Base-by-base conservation (phyloP, 768 basidiomycete genomes). In the Phylloporus sp. region DNA sequence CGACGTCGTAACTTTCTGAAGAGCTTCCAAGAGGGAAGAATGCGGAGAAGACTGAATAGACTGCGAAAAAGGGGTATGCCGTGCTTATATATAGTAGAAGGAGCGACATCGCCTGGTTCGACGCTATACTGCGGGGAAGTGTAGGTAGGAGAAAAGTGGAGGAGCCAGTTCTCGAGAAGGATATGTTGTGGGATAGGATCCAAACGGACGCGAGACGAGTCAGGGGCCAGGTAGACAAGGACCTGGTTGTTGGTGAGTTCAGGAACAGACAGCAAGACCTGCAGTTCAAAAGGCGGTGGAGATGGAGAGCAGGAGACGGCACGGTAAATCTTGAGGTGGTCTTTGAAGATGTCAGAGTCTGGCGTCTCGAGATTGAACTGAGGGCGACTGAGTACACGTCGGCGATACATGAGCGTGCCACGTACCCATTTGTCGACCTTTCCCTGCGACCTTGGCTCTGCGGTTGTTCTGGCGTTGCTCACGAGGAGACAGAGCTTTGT, bases 321-420 rank as follows among this genome's bases (percentile, higher is more conserved):
- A 44, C 76, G 77, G 63, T 83, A 89, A 7, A 74, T 70, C 27
- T 77, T 69, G 26, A 80, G 76, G 37, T 80, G 73, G 50, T 80
- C 78, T 50, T 75, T 80, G 65, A 81, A 84, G n/a, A 72, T 57
- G 50, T 87, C 82, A 26, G 79, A 75, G 66, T 88, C 84, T 18
- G 82, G 83, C 1, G 80, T 86, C 67, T 89, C 86, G 42, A 90
- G 71, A 65, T 89, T 90, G 74, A 90, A 90, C 88, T 90, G 45
- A 17, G 32, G n/a, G 9, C 6, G 24, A n/a, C 9, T 40, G 24
- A 48, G 24, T 26, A 18, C 2, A 15, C 18, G 36, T 21, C 24
- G 21, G 28, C 36, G 23, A 31, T 20, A 41, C 3, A 21, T 17
- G n/a, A 3, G 11, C 10, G 14, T 15, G 26, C 2, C 21, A 71